Conservation (phyloP, 202 grass and related monocot species). For the Dendrocalamus latiflorus region DNA sequence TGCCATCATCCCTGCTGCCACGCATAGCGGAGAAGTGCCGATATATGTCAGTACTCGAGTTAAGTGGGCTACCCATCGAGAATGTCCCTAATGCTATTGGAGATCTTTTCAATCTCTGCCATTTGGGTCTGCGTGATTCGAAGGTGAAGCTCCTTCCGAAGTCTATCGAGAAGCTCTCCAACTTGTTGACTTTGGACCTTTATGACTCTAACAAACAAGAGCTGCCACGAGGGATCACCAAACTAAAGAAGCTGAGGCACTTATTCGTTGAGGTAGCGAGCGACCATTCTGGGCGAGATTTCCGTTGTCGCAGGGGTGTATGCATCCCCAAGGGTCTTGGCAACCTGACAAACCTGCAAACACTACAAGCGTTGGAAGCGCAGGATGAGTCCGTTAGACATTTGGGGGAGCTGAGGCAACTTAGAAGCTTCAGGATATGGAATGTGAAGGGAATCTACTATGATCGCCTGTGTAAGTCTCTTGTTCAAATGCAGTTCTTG, state of each 20-base stretch:
- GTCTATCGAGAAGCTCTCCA: too few relatives aligned
- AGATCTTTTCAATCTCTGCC: too few relatives aligned
- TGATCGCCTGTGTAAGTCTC: conserved; percentile 2
- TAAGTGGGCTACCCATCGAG: too few relatives aligned
- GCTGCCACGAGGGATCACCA: conserved; percentile 14
- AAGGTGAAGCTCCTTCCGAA: conserved; percentile 34
- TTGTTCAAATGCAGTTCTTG: conserved; percentile 11
- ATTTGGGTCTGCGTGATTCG: conserved; percentile 33
- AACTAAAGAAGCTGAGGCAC: conserved; percentile 31
- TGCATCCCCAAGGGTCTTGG: conserved; percentile 15
- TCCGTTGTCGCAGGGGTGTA: too few relatives aligned
- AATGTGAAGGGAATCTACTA: conserved; percentile 25
- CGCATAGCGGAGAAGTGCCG: too few relatives aligned
- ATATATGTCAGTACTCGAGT: too few relatives aligned
- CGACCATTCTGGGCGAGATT: background rate
- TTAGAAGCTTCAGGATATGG: background rate
- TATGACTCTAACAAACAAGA: conserved; percentile 13
- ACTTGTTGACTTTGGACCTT: conserved; percentile 45
- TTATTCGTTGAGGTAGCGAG: background rate
- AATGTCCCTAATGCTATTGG: too few relatives aligned
- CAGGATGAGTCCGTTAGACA: background rate
- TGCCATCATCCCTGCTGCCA: too few relatives aligned
- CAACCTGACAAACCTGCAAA: conserved; percentile 34
- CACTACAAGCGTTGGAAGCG: conserved; percentile 24
- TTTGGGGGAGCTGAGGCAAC: conserved; percentile 8